A percentile compares a stretch with the other conserved stretches of the same genome.
These are phyloP conservation scores for Boletus bicolor DNA, from an alignment of 768 basidiomycete species.

Conservation along the genomic window DNA sequence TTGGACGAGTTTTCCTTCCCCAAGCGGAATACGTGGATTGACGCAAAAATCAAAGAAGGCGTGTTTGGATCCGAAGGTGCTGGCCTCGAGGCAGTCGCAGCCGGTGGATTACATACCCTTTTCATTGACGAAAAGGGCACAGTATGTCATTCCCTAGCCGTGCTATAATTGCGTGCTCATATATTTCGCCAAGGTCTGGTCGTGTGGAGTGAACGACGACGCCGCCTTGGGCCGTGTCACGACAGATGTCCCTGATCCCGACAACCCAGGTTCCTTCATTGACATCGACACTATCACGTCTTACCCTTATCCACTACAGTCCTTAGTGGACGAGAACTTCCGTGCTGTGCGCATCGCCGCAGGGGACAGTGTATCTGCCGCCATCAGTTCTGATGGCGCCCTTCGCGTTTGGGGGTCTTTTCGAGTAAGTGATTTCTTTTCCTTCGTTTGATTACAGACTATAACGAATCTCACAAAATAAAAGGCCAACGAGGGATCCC, in stretches of 20 bases:
- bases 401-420: slow-evolving; percentile 89
- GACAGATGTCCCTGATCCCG: slow-evolving; percentile 53
- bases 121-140: slow-evolving; percentile 88
- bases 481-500: slow-evolving; percentile 72
- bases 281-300: slow-evolving; percentile 51
- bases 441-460: not conserved
- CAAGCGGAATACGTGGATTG: slow-evolving; percentile 72
- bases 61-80: slow-evolving; percentile 67
- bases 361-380: slow-evolving; percentile 87
- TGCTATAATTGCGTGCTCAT: not conserved
- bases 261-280: slow-evolving; percentile 55
- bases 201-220: slow-evolving; percentile 85
- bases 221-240: slow-evolving; percentile 84
- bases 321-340: slow-evolving; percentile 75
- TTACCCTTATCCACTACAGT: slow-evolving; percentile 62
- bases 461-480: slow-evolving; percentile 8
- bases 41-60: slow-evolving; percentile 69
- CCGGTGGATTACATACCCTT: slow-evolving; percentile 87
- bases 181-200: slow-evolving; percentile 60
- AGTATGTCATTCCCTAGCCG: slow-evolving; percentile 47
- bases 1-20: slow-evolving; percentile 76
- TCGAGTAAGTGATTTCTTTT: slow-evolving; percentile 53
- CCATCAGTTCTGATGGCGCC: slow-evolving; percentile 75
- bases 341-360: slow-evolving; percentile 79
- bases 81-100: slow-evolving; percentile 78